These are phyloP conservation scores for Shiraia sp. DNA, from an alignment of 2,329 filamentous ascomycete genomes.

Conservation along the genomic window DNA sequence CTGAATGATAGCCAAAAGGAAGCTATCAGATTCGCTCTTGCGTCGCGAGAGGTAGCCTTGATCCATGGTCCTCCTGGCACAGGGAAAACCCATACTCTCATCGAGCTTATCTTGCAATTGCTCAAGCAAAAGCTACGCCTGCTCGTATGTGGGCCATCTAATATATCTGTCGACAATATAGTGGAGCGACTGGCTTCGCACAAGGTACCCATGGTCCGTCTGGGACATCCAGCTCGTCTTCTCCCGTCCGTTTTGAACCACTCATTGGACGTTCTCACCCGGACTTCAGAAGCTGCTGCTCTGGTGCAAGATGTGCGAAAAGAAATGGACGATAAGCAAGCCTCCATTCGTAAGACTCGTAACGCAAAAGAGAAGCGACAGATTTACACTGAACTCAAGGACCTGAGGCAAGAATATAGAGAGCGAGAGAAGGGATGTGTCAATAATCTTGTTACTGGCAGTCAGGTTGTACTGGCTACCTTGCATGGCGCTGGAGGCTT, in stretches of 20 bases:
- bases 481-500: conserved; percentile 88
- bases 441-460: conserved; percentile 70
- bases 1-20: conserved; percentile 67
- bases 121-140: conserved; percentile 73
- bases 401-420: conserved; percentile 84
- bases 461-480: conserved; percentile 88
- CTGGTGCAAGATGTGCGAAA: conserved; percentile 88
- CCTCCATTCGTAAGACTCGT: conserved; percentile 83
- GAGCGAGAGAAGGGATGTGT: conserved; percentile 84
- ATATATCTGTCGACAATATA: conserved; percentile 97
- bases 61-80: conserved; percentile 97
- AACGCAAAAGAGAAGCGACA: conserved; percentile 76
- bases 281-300: conserved; percentile 83
- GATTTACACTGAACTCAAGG: conserved; percentile 84
- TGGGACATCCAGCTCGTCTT: conserved; percentile 90
- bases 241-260: conserved; percentile 86
- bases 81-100: conserved; percentile 94
- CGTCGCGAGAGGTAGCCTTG: conserved; percentile 77
- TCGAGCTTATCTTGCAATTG: conserved; percentile 93
- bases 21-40: conserved; percentile 78
- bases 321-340: conserved; percentile 92
- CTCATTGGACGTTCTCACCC: conserved; percentile 87
- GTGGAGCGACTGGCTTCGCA: conserved; percentile 86
- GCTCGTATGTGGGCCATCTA: conserved; percentile 94
- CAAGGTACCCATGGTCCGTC: conserved; percentile 82